Evolutionary conservation across 164 flowering plant genomes (phyloP).

Genomic region (Magnolia changhungtana): DNA sequence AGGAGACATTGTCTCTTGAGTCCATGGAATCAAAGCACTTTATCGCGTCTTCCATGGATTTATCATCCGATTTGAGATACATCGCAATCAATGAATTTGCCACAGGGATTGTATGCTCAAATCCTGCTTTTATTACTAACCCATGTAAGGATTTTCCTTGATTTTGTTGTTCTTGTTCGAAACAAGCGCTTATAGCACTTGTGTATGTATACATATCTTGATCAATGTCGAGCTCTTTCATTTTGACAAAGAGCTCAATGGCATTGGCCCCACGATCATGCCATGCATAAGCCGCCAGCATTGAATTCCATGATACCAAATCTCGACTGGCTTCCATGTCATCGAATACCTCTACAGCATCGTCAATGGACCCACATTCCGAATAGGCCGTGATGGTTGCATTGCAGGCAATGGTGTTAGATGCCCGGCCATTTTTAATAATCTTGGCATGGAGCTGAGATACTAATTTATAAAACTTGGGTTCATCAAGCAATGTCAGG

Average conservation of each 20-base stretch:
- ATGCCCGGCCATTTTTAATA: slow-evolving; percentile 43
- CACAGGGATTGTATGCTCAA: slow-evolving; percentile 44
- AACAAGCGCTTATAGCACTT: slow-evolving; percentile 62
- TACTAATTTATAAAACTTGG: slow-evolving; percentile 26
- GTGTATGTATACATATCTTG: slow-evolving; percentile 72
- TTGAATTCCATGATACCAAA: slow-evolving; percentile 81
- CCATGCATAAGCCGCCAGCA: slow-evolving; percentile 63
- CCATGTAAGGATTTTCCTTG: slow-evolving; percentile 68
- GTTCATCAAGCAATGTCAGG: slow-evolving; percentile 51
- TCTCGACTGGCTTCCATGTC: slow-evolving; percentile 35
- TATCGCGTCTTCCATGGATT: slow-evolving; percentile 53
- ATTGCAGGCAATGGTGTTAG: slow-evolving; percentile 47
- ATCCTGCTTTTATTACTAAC: slow-evolving; percentile 57
- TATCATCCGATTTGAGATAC: slow-evolving; percentile 48
- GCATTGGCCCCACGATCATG: slow-evolving; percentile 37
- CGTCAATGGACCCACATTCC: slow-evolving; percentile 55
- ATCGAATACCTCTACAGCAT: slow-evolving; percentile 50
- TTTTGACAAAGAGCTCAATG: slow-evolving; percentile 43
- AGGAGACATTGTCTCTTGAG: slow-evolving; percentile 61
- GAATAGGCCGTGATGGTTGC: slow-evolving; percentile 70
- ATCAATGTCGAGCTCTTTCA: slow-evolving; percentile 50
- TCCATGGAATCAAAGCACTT: slow-evolving; percentile 46
- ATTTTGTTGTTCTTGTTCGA: slow-evolving; percentile 28
- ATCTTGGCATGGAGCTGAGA: slow-evolving; percentile 62
- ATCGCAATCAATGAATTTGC: slow-evolving; percentile 67